phyloP scores from a whole-genome alignment of 1,139 yeast genomes.

The Debaryomyces subglobosus region DNA sequence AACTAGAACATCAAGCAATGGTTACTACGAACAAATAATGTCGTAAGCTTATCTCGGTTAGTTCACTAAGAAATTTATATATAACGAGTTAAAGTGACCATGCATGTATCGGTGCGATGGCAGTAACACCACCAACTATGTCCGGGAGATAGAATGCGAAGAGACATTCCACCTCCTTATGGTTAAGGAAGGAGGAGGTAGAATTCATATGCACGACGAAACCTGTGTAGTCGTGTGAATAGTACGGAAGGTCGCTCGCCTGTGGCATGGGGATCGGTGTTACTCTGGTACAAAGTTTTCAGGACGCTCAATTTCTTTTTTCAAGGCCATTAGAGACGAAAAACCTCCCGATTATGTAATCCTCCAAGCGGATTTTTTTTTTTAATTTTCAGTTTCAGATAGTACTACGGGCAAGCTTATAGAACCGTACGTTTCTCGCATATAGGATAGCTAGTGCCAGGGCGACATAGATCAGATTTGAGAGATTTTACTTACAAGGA shows the following conservation, averaged over 20 bases:
- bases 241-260: background rate
- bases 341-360: background rate
- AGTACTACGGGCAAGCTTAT: background rate
- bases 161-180: background rate
- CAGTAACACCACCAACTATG: slow-evolving; percentile 1
- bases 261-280: background rate
- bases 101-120: background rate
- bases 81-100: background rate
- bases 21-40: background rate
- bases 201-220: background rate
- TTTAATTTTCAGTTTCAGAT: background rate
- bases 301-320: background rate
- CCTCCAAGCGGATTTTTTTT: background rate
- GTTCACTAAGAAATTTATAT: background rate
- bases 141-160: background rate
- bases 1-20: background rate
- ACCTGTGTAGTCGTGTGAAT: background rate
- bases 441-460: background rate
- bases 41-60: background rate
- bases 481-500: background rate
- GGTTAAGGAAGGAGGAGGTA: background rate
- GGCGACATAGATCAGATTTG: background rate
- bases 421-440: background rate
- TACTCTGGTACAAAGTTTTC: background rate
- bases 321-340: background rate